Evolutionary conservation across 2,329 filamentous ascomycete genomes (phyloP).

Genomic region (Neobulgaria alba): DNA sequence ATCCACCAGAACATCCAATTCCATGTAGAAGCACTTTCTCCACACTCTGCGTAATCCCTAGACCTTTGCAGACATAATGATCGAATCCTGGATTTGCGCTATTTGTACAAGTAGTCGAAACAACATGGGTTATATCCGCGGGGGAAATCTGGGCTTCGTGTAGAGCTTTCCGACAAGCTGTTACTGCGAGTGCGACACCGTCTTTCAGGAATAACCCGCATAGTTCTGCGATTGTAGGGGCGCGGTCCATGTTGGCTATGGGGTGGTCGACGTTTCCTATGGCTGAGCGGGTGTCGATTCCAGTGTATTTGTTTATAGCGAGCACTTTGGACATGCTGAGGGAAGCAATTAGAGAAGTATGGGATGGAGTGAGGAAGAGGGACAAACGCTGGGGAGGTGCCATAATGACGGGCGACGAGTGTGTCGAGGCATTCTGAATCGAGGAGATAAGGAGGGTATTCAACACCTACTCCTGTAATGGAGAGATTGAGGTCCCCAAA

Average conservation of each 20-base stretch:
- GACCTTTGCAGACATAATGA: conserved; percentile 50
- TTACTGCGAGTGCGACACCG: conserved; percentile 48
- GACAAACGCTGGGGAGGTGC: conserved; percentile 49
- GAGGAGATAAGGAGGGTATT: conserved; percentile 52
- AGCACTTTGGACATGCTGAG: conserved; percentile 54
- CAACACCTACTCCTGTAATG: conserved; percentile 48
- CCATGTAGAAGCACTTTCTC: conserved; percentile 60
- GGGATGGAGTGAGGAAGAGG: not conserved
- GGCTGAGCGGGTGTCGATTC: conserved; percentile 54
- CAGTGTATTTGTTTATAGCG: conserved; percentile 55
- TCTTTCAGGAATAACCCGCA: conserved; percentile 47
- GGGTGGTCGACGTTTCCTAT: conserved; percentile 54
- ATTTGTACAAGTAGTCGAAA: conserved; percentile 61
- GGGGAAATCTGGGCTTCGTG: conserved; percentile 43
- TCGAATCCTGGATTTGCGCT: conserved; percentile 63
- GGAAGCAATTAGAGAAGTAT: conserved; percentile 1
- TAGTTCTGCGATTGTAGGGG: conserved; percentile 47
- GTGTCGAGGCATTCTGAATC: conserved; percentile 41
- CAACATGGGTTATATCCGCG: conserved; percentile 53
- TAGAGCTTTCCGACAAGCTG: conserved; percentile 46
- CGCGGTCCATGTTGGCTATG: conserved; percentile 45
- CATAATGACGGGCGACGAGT: conserved; percentile 48
- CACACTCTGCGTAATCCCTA: conserved; percentile 48
- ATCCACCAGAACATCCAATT: conserved; percentile 56
- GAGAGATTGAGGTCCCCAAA: conserved; percentile 47